These are phyloP conservation scores for Meripilus lineatus DNA, from an alignment of 1,284 basidiomycete genomes.

Conservation along the genomic window DNA sequence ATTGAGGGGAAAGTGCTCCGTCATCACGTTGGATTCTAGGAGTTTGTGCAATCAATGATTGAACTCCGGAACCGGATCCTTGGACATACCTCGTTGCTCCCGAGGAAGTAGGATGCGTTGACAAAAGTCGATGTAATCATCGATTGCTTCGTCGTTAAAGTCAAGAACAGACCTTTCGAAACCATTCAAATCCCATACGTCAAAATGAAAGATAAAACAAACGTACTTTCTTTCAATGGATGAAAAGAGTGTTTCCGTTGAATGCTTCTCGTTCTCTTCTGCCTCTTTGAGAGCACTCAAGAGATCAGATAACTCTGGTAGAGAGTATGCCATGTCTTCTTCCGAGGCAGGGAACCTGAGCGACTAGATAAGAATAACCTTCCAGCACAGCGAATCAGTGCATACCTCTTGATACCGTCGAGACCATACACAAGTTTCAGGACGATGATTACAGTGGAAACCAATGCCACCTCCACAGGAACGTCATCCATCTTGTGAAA, in stretches of 20 bases:
- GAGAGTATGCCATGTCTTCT: slow-evolving; percentile 45
- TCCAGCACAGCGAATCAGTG: not conserved
- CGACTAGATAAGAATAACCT: slow-evolving; percentile 1
- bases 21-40: no score
- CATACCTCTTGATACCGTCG: slow-evolving; percentile 63
- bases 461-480: slow-evolving; percentile 73
- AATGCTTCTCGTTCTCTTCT: slow-evolving; percentile 27
- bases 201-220: not conserved
- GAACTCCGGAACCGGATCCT: no score
- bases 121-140: slow-evolving; percentile 67
- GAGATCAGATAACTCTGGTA: slow-evolving; percentile 54
- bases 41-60: no score
- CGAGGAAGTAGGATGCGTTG: slow-evolving; percentile 46
- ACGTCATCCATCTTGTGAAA: slow-evolving; percentile 54
- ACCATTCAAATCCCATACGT: no score
- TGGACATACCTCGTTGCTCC: slow-evolving; percentile 14
- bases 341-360: not conserved
- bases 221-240: not conserved
- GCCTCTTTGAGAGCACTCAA: slow-evolving; percentile 40
- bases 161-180: slow-evolving; percentile 50
- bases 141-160: slow-evolving; percentile 48
- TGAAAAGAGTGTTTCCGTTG: slow-evolving; percentile 21
- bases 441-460: slow-evolving; percentile 62
- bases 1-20: slow-evolving; percentile 22
- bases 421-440: slow-evolving; percentile 84